A percentile compares a stretch with the other conserved stretches of the same genome.
Evolutionary conservation across 2,329 filamentous ascomycete genomes (phyloP).

Genomic region (Microdochium trichocladiopsis): DNA sequence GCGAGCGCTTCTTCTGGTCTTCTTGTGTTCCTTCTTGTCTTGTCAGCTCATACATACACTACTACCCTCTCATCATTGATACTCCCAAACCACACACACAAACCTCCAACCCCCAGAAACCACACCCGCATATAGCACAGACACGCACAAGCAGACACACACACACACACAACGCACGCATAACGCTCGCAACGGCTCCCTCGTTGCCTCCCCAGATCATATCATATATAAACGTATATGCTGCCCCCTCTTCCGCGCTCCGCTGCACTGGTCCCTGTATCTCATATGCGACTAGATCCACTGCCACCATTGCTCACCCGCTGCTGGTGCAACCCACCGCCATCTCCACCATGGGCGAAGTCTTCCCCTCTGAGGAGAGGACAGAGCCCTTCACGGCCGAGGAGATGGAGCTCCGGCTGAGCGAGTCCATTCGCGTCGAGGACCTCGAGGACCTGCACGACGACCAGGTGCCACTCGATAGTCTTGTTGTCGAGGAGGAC

Average conservation of each 20-base stretch:
- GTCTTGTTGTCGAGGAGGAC: slow-evolving; percentile 41
- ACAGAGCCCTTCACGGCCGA: slow-evolving; percentile 53
- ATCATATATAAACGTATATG: slow-evolving; percentile 5
- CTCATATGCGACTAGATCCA: not conserved
- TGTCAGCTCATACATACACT: slow-evolving; percentile 3
- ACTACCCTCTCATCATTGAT: slow-evolving; percentile 2
- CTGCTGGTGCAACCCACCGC: slow-evolving; percentile 5
- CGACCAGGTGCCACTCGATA: slow-evolving; percentile 44
- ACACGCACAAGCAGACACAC: not conserved
- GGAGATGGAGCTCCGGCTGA: slow-evolving; percentile 44
- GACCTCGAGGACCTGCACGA: slow-evolving; percentile 29
- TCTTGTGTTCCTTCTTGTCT: slow-evolving; percentile 7
- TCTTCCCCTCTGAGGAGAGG: slow-evolving; percentile 39
- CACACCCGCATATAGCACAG: not conserved
- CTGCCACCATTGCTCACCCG: not conserved
- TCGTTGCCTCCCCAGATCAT: slow-evolving; percentile 1
- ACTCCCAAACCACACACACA: not conserved
- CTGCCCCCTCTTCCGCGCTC: not conserved
- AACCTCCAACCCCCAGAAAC: not conserved
- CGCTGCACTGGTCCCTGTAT: not conserved
- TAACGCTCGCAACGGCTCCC: not conserved
- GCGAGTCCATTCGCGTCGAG: slow-evolving; percentile 34
- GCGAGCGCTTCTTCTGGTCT: slow-evolving; percentile 6
- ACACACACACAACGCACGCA: not conserved
- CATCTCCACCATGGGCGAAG: slow-evolving; percentile 35